phyloP scores from a whole-genome alignment of 1,284 basidiomycete species.

The Naganishia cerealis region DNA sequence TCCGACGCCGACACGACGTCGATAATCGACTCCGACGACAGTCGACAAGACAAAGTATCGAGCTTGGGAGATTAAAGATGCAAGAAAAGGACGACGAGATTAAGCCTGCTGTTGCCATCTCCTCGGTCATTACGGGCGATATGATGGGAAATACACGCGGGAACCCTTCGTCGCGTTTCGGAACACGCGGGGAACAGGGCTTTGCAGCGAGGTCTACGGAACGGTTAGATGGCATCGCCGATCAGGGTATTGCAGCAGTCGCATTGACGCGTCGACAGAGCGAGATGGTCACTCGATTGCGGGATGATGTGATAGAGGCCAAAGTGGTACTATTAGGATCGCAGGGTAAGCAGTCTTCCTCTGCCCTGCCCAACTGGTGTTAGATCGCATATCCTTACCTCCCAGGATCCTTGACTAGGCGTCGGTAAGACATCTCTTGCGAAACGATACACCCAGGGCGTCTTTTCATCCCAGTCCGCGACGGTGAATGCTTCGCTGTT shows the following conservation, averaged over 20 bases:
- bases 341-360: slow-evolving; percentile 23
- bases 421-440: slow-evolving; percentile 34
- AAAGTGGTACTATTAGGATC: slow-evolving; percentile 34
- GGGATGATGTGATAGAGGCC: slow-evolving; percentile 32
- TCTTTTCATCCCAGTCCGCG: slow-evolving; percentile 12
- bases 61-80: slow-evolving; percentile 18
- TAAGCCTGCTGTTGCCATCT: neutral
- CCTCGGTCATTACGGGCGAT: neutral
- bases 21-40: slow-evolving; percentile 19
- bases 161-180: no score
- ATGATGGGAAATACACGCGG: no score
- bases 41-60: slow-evolving; percentile 20
- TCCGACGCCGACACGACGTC: slow-evolving; percentile 19
- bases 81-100: slow-evolving; percentile 19
- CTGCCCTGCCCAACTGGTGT: neutral
- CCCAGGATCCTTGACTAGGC: slow-evolving; percentile 2
- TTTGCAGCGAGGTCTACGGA: no score
- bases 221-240: neutral
- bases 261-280: slow-evolving; percentile 19
- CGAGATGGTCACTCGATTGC: slow-evolving; percentile 12
- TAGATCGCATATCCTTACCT: neutral
- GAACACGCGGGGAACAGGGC: no score
- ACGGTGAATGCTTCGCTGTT: slow-evolving; percentile 29
- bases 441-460: slow-evolving; percentile 31
- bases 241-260: neutral